These are phyloP conservation scores for Diaporthe citrichinensis DNA, from an alignment of 2,329 filamentous ascomycete species.

Conservation along the genomic window DNA sequence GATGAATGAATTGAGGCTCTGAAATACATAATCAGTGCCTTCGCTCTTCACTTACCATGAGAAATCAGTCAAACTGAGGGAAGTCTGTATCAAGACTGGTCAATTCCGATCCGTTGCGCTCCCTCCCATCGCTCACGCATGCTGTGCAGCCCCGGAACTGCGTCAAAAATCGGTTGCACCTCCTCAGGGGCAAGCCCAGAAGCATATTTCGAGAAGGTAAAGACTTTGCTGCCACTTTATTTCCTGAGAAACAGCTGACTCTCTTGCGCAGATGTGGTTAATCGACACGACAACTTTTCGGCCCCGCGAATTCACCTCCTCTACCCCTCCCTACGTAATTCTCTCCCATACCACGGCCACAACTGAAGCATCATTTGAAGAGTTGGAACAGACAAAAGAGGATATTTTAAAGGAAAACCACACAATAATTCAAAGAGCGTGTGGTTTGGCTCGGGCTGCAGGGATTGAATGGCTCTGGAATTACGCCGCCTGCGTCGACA, in stretches of 20 bases:
- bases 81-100: too few relatives aligned
- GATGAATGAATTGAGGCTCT: too few relatives aligned
- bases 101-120: too few relatives aligned
- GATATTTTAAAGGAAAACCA: too few relatives aligned
- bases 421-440: conserved; percentile 1
- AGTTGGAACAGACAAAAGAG: too few relatives aligned
- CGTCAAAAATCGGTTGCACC: not conserved
- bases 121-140: too few relatives aligned
- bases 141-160: too few relatives aligned
- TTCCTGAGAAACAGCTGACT: not conserved
- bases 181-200: too few relatives aligned
- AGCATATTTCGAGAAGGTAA: too few relatives aligned
- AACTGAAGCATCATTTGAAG: not conserved
- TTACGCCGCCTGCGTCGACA: conserved; percentile 16
- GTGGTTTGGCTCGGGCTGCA: not conserved
- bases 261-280: not conserved
- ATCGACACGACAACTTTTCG: conserved; percentile 2
- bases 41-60: too few relatives aligned
- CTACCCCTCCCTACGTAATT: conserved; percentile 1
- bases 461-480: conserved; percentile 25
- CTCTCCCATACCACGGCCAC: not conserved
- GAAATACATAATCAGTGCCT: too few relatives aligned
- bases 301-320: not conserved
- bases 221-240: not conserved
- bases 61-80: too few relatives aligned